Percentiles rank a stretch among this genome's conserved stretches.
Conservation (phyloP, 768 basidiomycete genomes). For the Collybia mongolica region DNA sequence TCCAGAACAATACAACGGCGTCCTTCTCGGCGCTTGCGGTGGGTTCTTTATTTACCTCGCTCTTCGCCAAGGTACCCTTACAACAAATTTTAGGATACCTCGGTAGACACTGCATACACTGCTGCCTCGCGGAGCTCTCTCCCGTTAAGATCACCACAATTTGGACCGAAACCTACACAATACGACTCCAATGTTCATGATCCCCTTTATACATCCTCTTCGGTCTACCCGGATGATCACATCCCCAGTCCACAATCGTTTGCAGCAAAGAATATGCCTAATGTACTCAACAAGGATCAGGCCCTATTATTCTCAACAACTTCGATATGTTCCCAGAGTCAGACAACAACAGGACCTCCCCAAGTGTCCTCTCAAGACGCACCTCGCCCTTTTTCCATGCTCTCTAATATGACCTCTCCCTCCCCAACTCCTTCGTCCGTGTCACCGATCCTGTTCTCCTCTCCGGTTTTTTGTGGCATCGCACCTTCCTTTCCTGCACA, state of each 20-base stretch:
- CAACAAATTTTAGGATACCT: constrained; percentile 4
- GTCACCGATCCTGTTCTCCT: constrained; percentile 20
- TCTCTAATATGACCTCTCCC: background rate
- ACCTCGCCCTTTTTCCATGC: background rate
- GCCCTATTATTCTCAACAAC: no score
- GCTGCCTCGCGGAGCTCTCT: background rate
- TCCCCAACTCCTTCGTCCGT: constrained; percentile 5
- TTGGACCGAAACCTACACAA: no score
- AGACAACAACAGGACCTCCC: no score
- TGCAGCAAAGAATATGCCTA: background rate
- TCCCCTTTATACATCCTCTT: no score
- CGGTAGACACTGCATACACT: background rate
- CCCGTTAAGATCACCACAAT: no score
- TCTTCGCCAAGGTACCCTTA: background rate
- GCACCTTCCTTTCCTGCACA: constrained; percentile 13
- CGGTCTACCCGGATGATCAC: no score
- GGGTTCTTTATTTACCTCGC: background rate
- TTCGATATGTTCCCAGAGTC: no score
- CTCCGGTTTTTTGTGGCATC: constrained; percentile 22
- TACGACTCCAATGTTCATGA: no score
- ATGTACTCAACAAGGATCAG: no score
- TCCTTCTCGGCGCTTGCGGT: background rate
- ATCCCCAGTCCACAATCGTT: background rate
- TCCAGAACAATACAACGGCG: constrained; percentile 5
- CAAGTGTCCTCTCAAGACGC: no score